Conservation (phyloP, 208 protist genomes). For the Leishmania mexicana region DNA sequence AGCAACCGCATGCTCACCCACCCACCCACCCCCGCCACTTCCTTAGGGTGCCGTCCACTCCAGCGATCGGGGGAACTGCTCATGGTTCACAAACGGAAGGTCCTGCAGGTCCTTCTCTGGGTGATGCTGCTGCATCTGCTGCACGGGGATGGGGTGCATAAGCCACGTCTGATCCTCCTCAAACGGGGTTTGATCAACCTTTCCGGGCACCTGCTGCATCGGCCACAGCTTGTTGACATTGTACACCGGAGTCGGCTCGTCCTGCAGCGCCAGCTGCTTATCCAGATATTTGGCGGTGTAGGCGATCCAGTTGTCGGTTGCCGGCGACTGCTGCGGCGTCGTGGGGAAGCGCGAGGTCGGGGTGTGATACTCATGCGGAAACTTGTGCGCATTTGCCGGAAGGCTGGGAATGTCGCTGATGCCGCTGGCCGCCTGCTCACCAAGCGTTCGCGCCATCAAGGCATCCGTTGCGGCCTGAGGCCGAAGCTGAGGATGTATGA, state of each 20-base stretch:
- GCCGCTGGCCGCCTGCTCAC: slow-evolving; percentile 44
- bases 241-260: slow-evolving; percentile 71
- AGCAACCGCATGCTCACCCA: background rate
- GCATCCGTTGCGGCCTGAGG: slow-evolving; percentile 64
- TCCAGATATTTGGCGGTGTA: slow-evolving; percentile 89
- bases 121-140: slow-evolving; percentile 83
- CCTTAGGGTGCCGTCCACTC: slow-evolving; percentile 85
- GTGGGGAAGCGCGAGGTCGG: slow-evolving; percentile 72
- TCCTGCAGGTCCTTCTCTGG: slow-evolving; percentile 89
- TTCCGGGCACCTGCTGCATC: slow-evolving; percentile 87
- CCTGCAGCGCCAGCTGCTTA: slow-evolving; percentile 61
- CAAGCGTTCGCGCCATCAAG: slow-evolving; percentile 58
- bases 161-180: slow-evolving; percentile 93
- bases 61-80: slow-evolving; percentile 87
- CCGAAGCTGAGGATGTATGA: slow-evolving; percentile 75
- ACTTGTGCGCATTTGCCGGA: slow-evolving; percentile 71
- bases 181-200: slow-evolving; percentile 86
- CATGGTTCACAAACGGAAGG: slow-evolving; percentile 88
- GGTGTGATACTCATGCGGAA: slow-evolving; percentile 89
- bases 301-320: slow-evolving; percentile 72
- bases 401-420: slow-evolving; percentile 50
- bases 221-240: slow-evolving; percentile 90
- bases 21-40: background rate
- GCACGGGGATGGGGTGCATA: slow-evolving; percentile 83
- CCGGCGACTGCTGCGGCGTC: slow-evolving; percentile 49